A percentile compares a stretch with the other conserved stretches of the same genome.
These are phyloP conservation scores for Picea glauca DNA, from an alignment of 75 land plant species.

Conservation along the genomic window DNA sequence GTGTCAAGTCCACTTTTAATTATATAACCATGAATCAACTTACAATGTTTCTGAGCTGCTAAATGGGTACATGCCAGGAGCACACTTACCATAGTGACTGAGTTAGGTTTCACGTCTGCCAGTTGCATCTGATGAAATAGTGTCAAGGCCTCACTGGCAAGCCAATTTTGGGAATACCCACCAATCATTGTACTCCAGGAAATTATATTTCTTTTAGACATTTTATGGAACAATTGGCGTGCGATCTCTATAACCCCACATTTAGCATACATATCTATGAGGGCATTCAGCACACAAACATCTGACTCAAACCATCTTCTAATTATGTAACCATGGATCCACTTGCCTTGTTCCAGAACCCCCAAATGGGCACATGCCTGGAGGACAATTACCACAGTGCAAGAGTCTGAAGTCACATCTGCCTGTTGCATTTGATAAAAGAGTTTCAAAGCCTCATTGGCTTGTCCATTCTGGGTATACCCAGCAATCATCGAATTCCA, in stretches of 20 bases:
- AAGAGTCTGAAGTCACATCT: no score
- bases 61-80: constrained; percentile 29
- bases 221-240: constrained; percentile 12
- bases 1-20: neutral
- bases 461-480: constrained; percentile 10
- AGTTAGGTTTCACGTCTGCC: constrained; percentile 12
- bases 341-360: constrained; percentile 8
- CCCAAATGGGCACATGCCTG: constrained; percentile 15
- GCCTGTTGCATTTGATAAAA: constrained; percentile 14
- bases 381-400: neutral
- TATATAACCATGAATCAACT: constrained; percentile 12
- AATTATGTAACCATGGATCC: constrained; percentile 4
- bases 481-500: constrained; percentile 40
- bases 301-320: constrained; percentile 7
- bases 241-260: constrained; percentile 14
- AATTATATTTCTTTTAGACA: constrained; percentile 16
- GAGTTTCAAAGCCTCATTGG: constrained; percentile 7
- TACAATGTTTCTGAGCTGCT: constrained; percentile 12
- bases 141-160: constrained; percentile 12
- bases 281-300: constrained; percentile 10
- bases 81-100: constrained; percentile 15
- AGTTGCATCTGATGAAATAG: constrained; percentile 21
- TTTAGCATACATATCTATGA: constrained; percentile 18
- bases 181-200: constrained; percentile 37
- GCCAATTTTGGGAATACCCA: constrained; percentile 17